Evolutionary conservation across 2,329 filamentous ascomycete genomes (phyloP), one percentile per base, ranked within the genome.

Genomic region (Trichophyton equinum): DNA sequence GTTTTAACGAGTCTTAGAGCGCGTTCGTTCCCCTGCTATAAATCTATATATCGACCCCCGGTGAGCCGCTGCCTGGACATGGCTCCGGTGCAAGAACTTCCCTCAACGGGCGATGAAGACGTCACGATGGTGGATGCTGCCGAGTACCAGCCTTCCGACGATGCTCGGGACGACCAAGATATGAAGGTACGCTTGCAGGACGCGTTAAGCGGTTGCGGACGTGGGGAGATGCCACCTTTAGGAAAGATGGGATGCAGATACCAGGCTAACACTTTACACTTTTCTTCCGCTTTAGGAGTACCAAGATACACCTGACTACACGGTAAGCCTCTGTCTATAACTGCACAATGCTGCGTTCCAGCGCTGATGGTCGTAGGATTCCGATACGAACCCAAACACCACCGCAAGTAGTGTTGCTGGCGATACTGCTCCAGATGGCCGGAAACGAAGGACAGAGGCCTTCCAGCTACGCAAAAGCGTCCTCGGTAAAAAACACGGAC

Each of bases 401-500:
- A 84, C 82, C 61, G 89, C 88, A 60, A 96, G 89, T 77, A 96
- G 91, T 73, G 84, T 95, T 67, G 85, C 82, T 60, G 92, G 91
- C 60, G 92, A 96, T 67, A 75, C 77, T 49, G 71, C 79, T 47
- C 76, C 72, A 56, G 92, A 97, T 77, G 91, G 90, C 33, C 86
- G 91, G 59, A 95, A 88, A 78, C 85, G 86, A 71, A 85, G 92
- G 68, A 87, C 89, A 61, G 91, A 96, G 71, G 91, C 87, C 62
- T 90, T 91, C 66, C 87, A 95, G 74, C 81, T 97, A 70, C 87
- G 94, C 61, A 89, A 95, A 73, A 95, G 86, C 73, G 89, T 96
- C 64, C 87, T 96, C 68, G 91, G 91, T 70, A 95, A 89, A 80
- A 96, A 99, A 74, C 94, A 96, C 71, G 90, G 95, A 69, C 84